Evolutionary conservation across 495 filamentous ascomycete genomes (phyloP), one percentile per base, ranked within the genome.

Genomic region (Tuber calosporum): DNA sequence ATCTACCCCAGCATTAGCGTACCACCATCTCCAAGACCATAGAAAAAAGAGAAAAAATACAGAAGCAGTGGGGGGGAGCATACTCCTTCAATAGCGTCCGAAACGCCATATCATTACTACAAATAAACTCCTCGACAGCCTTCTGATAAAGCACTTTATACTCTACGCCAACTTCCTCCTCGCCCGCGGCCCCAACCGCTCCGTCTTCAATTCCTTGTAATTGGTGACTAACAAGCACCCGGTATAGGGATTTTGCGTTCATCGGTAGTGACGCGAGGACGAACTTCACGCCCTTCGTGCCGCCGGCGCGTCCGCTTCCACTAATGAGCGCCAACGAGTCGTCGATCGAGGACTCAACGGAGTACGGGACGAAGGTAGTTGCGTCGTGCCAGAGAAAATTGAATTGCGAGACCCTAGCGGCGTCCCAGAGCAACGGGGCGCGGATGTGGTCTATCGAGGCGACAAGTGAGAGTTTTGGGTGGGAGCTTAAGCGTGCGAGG

Each of bases 51-150:
- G 9, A 22, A 19, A 34, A 30, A 30, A 66, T 68, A 62, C 37
- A 34, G 37, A 22, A 39, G 19, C 22, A 30, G 62, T n/a, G 66
- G 19, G 48, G 48, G 42, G 42, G 68, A 11, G 83, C 90, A 68
- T 83, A 93, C 87, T 99, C 95, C 84, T 97, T 98, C 79, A 99
- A 82, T 82, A 99, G 75, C 40, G 92, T 94, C 75, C 95, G 86
- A 83, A 98, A 99, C 79, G 90, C 92, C 88, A 97, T 93, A 86
- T 99, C 95, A 73, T 90, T 96, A 77, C 92, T 94, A 76, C 94
- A 97, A 58, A 98, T 93, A 82, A 99, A 97, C 81, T 97, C 93
- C 83, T 97, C 94, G 36, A 93, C 90, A 26, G 94, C 94, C 82
- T 96, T 97, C 80, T 95, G 93, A 83, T 98, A 99, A 72, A 98